Conservation (phyloP, 2,329 filamentous ascomycete genomes). For the Samsoniella hepiali region DNA sequence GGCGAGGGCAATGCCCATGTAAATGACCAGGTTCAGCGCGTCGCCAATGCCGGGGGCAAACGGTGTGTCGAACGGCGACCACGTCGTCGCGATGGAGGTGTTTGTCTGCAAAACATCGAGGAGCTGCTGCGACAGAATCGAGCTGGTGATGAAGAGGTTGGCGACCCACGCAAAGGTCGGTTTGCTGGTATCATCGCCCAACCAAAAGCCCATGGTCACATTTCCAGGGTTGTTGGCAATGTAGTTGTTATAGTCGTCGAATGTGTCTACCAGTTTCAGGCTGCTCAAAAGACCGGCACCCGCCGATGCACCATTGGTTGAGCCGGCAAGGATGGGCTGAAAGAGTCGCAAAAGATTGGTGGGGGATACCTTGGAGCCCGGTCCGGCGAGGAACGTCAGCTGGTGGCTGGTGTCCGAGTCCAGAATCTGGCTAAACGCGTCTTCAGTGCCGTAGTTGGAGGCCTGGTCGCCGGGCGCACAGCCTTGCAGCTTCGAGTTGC, state of each 20-base stretch:
- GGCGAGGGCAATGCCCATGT: slow-evolving; percentile 74
- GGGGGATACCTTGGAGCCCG: slow-evolving; percentile 36
- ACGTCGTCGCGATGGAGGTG: slow-evolving; percentile 67
- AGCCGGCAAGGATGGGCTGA: slow-evolving; percentile 37
- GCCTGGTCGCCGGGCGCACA: slow-evolving; percentile 52
- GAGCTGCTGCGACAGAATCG: slow-evolving; percentile 62
- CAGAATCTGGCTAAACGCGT: slow-evolving; percentile 37
- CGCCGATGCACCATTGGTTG: slow-evolving; percentile 23
- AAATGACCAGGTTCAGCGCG: slow-evolving; percentile 74
- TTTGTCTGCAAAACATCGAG: slow-evolving; percentile 65
- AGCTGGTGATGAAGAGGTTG: slow-evolving; percentile 55
- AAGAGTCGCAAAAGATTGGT: slow-evolving; percentile 34
- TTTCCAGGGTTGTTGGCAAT: slow-evolving; percentile 61
- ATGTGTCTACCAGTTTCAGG: slow-evolving; percentile 56
- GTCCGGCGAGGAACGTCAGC: slow-evolving; percentile 33
- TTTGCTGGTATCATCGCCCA: slow-evolving; percentile 57
- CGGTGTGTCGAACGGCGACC: slow-evolving; percentile 71
- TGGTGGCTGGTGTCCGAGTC: slow-evolving; percentile 17
- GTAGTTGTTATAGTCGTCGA: slow-evolving; percentile 65
- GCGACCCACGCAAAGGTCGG: slow-evolving; percentile 71
- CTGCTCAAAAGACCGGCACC: slow-evolving; percentile 25
- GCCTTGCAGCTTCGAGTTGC: slow-evolving; percentile 47
- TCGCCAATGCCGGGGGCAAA: slow-evolving; percentile 67
- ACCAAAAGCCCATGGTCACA: slow-evolving; percentile 73
- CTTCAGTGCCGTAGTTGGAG: slow-evolving; percentile 38